These are phyloP conservation scores for Phytophthora fragariae DNA, from an alignment of 352 stramenopile species.

Conservation along the genomic window DNA sequence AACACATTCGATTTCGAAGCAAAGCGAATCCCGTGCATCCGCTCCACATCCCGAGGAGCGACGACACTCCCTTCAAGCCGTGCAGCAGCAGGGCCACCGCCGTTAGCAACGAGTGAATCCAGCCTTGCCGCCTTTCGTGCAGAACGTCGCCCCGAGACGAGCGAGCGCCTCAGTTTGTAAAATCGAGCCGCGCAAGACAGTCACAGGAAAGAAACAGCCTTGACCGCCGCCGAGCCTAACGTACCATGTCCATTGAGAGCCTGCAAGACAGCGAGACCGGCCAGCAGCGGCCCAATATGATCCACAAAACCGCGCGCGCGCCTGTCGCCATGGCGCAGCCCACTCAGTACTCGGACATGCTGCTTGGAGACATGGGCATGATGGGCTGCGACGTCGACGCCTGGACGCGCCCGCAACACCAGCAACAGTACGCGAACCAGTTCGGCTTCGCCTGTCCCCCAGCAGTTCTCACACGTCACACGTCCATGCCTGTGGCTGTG, in stretches of 20 bases:
- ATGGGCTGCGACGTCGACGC: conserved; percentile 72
- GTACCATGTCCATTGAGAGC: conserved; percentile 59
- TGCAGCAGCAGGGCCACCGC: conserved; percentile 25
- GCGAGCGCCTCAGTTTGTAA: conserved; percentile 38
- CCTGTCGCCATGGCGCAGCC: conserved; percentile 34
- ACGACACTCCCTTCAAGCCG: conserved; percentile 40
- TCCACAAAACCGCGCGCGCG: conserved; percentile 17
- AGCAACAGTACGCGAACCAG: conserved; percentile 46
- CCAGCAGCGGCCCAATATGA: conserved; percentile 18
- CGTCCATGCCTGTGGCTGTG: conserved; percentile 67
- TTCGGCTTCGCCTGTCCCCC: conserved; percentile 56
- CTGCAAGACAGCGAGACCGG: conserved; percentile 30
- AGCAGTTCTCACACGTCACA: conserved; percentile 70
- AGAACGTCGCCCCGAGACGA: conserved; percentile 21
- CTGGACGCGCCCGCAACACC: conserved; percentile 48
- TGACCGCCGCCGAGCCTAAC: not conserved
- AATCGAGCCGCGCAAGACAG: conserved; percentile 32
- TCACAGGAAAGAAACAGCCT: not conserved
- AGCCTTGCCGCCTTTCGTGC: conserved; percentile 11
- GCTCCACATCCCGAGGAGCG: conserved; percentile 40
- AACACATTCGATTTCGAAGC: conserved; percentile 36
- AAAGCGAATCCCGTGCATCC: conserved; percentile 35
- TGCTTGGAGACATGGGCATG: conserved; percentile 73
- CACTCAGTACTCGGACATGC: conserved; percentile 51
- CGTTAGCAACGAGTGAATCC: conserved; percentile 35